phyloP scores from a whole-genome alignment of 208 protist species.

The Kentomonas sorsogonicus region DNA sequence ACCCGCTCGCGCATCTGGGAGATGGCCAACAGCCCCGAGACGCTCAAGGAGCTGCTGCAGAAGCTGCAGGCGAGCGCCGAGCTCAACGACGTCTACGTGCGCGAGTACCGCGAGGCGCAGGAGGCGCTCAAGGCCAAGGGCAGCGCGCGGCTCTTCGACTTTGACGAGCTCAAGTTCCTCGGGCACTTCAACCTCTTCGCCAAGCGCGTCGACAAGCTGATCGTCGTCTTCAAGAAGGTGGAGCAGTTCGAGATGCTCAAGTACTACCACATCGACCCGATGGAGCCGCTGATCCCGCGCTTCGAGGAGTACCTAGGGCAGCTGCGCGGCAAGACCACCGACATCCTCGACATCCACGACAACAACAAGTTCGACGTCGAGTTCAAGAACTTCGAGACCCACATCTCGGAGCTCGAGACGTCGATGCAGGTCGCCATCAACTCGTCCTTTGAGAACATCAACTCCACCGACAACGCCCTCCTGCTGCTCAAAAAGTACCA shows the following conservation, averaged over 20 bases:
- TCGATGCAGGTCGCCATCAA: conserved; percentile 95
- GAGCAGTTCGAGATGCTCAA: conserved; percentile 95
- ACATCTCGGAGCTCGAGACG: conserved; percentile 91
- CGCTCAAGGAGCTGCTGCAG: conserved; percentile 71
- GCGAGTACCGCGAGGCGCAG: conserved; percentile 90
- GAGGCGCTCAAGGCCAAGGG: conserved; percentile 73
- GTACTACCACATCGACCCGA: conserved; percentile 92
- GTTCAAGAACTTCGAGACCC: conserved; percentile 94
- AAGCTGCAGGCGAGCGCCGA: conserved; percentile 84
- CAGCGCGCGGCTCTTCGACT: conserved; percentile 80
- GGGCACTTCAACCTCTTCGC: conserved; percentile 97
- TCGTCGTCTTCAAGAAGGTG: conserved; percentile 94
- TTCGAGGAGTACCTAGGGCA: conserved; percentile 92
- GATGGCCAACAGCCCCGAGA: conserved; percentile 66
- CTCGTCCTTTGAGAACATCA: conserved; percentile 94
- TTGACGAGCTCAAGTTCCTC: conserved; percentile 95
- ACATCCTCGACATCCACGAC: conserved; percentile 93
- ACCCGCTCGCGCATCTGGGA: conserved; percentile 90
- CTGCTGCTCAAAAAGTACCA: conserved; percentile 93
- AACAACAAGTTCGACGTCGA: conserved; percentile 95
- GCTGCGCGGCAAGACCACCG: conserved; percentile 90
- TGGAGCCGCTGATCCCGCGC: conserved; percentile 89
- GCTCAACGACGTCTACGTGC: conserved; percentile 92
- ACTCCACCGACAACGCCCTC: conserved; percentile 90
- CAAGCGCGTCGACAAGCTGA: conserved; percentile 95